Base-by-base conservation (phyloP, 2,329 filamentous ascomycete genomes). In the Xylariaceae sp. region DNA sequence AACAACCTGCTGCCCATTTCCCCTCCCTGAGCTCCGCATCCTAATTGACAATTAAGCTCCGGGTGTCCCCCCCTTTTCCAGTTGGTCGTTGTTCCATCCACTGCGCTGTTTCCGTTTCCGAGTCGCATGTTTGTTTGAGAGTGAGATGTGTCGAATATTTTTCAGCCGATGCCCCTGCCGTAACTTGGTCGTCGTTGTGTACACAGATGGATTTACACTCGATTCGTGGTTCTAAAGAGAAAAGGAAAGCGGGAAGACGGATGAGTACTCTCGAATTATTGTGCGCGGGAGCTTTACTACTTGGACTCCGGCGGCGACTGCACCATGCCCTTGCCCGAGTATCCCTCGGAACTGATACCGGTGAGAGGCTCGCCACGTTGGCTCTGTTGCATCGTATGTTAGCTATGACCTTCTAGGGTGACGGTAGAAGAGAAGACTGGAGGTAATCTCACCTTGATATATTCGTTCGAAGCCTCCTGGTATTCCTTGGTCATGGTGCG, bases 401-500 rank as follows among this genome's bases (percentile, higher is more conserved):
- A 57, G 47, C 20, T 37, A 1, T 18, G 43, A 56, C 52, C 40
- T 45, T 20, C 43, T 20, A 44, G 37, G 29, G 19, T 44, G 37
- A 7, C 7, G 29, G 50, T 43, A 40, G 37, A 20, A 40, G 21
- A 16, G 14, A 3, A 16, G 19, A 10, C 3, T 16, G 14, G 12
- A 10, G 32, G 12, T 37, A 16, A n/a, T 26, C 86, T 70, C 80
- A 96, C 93, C 85, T 87, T 93, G 76, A 97, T 83, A 77, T 90
- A 95, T 81, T 97, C 95, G 79, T 99, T 96, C 67, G 88, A 84
- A 68, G 89, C 89, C 82, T 98, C 92, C 81, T 99, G 91, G 86
- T 90, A 98, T 79, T 99, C 95, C 83, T 91, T 90, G 80, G 82
- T 93, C 93, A 99, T 96, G 71, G 93, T 96, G 75, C 82, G 81